These are phyloP conservation scores for Raffaelea albimanens DNA, from an alignment of 2,329 filamentous ascomycete genomes.

Conservation along the genomic window DNA sequence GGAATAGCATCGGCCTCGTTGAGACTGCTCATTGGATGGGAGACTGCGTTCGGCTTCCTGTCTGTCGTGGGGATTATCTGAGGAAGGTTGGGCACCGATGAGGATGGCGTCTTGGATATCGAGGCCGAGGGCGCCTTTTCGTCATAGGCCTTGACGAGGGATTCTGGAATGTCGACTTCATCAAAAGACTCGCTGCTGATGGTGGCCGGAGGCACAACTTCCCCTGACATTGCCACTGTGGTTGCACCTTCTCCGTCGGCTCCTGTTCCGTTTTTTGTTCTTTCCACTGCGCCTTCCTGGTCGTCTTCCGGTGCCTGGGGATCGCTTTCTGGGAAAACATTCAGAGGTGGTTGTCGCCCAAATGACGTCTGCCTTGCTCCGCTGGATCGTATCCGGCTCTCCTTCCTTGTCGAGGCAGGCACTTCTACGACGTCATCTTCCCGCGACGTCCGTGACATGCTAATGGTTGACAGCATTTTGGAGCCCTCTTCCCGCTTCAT, in stretches of 20 bases:
- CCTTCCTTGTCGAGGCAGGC: slow-evolving; percentile 21
- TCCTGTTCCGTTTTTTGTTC: neutral
- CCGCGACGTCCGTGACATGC: slow-evolving; percentile 19
- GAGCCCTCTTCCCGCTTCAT: slow-evolving; percentile 29
- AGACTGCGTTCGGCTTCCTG: neutral
- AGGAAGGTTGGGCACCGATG: slow-evolving; percentile 3
- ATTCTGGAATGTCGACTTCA: slow-evolving; percentile 6
- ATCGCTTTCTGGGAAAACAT: slow-evolving; percentile 4
- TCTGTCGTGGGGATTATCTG: neutral
- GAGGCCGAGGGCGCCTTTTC: neutral
- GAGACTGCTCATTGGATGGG: slow-evolving; percentile 4
- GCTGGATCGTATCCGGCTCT: slow-evolving; percentile 7
- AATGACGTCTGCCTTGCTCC: neutral
- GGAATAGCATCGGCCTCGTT: slow-evolving; percentile 13
- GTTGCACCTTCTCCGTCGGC: neutral
- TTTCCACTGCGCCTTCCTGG: neutral
- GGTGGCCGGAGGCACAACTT: neutral
- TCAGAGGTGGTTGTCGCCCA: neutral
- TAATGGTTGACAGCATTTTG: slow-evolving; percentile 31
- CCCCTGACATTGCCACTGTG: slow-evolving; percentile 1
- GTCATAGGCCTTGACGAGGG: slow-evolving; percentile 5
- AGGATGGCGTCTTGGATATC: slow-evolving; percentile 5
- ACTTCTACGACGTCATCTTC: slow-evolving; percentile 26
- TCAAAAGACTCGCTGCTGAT: slow-evolving; percentile 3
- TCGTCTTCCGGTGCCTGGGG: neutral